Percentiles rank a stretch among this genome's conserved stretches.
These are phyloP conservation scores for Kurtzmaniella quercitrusa DNA, from an alignment of 1,139 yeast species.

Conservation along the genomic window DNA sequence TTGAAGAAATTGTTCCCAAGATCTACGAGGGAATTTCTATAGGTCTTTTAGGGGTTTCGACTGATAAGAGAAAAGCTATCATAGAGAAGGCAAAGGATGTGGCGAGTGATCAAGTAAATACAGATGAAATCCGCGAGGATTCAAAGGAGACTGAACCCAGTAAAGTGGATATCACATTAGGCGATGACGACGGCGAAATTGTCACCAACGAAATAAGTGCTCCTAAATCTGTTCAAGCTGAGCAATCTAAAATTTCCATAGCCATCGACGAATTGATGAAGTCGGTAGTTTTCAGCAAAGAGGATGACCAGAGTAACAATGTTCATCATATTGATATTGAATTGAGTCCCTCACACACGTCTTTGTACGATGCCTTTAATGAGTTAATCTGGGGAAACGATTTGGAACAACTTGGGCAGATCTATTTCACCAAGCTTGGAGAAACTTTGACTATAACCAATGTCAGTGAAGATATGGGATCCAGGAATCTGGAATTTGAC, in stretches of 20 bases:
- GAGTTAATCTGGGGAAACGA: conserved; percentile 35
- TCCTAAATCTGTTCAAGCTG: background rate
- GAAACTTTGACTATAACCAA: conserved; percentile 32
- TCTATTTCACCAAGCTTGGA: conserved; percentile 25
- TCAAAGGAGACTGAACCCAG: too few species aligned
- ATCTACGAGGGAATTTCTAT: conserved; percentile 17
- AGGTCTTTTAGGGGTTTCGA: conserved; percentile 4
- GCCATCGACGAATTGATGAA: conserved; percentile 14
- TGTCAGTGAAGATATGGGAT: conserved; percentile 21
- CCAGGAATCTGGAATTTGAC: conserved; percentile 10
- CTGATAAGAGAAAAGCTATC: background rate
- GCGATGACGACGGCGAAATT: too few species aligned
- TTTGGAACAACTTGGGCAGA: conserved; percentile 24
- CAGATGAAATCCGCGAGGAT: too few species aligned
- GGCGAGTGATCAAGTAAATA: background rate
- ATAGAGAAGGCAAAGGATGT: background rate
- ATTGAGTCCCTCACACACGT: conserved; percentile 22
- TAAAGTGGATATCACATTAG: too few species aligned
- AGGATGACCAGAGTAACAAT: conserved; percentile 22
- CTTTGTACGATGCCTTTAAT: conserved; percentile 29
- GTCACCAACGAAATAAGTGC: too few species aligned
- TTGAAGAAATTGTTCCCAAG: conserved; percentile 29
- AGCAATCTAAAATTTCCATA: background rate
- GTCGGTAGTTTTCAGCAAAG: conserved; percentile 23
- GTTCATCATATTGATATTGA: conserved; percentile 33